Evolutionary conservation across 2,329 filamentous ascomycete genomes (phyloP).

Genomic region (Fusarium neocosmosporiellum): DNA sequence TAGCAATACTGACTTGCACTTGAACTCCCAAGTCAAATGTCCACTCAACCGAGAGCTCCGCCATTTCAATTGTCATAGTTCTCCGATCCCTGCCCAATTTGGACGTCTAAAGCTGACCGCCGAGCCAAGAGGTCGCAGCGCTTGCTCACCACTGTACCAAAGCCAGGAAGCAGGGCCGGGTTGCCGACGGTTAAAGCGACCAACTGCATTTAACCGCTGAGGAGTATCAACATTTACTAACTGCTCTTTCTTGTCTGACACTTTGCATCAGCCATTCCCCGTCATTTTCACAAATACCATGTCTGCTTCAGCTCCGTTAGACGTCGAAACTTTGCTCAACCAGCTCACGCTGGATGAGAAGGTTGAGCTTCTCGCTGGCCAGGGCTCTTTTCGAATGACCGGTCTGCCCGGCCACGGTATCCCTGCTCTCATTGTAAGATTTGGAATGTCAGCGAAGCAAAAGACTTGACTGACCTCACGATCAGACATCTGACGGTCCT

Average conservation of each 20-base stretch:
- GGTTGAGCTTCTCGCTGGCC: conserved; percentile 33
- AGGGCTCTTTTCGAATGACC: conserved; percentile 35
- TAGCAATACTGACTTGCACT: neutral
- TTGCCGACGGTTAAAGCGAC: conserved; percentile 29
- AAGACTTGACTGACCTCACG: neutral
- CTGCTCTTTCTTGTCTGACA: neutral
- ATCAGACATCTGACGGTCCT: conserved; percentile 36
- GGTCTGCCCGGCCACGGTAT: conserved; percentile 25
- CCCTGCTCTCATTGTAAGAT: conserved; percentile 28
- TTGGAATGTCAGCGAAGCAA: neutral
- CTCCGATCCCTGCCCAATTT: neutral
- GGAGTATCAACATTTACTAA: neutral
- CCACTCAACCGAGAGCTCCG: neutral
- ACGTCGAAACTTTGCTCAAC: conserved; percentile 27
- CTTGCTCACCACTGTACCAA: neutral
- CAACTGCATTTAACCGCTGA: neutral
- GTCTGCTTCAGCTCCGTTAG: neutral
- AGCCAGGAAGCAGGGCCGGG: conserved; percentile 20
- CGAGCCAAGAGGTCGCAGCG: neutral
- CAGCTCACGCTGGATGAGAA: conserved; percentile 36
- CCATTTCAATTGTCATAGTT: neutral
- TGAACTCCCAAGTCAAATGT: neutral
- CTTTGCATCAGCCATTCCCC: neutral
- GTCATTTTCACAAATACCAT: neutral
- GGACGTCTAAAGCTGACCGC: neutral